Conservation (phyloP, 345 rosid genomes). For the Theobroma cacao region DNA sequence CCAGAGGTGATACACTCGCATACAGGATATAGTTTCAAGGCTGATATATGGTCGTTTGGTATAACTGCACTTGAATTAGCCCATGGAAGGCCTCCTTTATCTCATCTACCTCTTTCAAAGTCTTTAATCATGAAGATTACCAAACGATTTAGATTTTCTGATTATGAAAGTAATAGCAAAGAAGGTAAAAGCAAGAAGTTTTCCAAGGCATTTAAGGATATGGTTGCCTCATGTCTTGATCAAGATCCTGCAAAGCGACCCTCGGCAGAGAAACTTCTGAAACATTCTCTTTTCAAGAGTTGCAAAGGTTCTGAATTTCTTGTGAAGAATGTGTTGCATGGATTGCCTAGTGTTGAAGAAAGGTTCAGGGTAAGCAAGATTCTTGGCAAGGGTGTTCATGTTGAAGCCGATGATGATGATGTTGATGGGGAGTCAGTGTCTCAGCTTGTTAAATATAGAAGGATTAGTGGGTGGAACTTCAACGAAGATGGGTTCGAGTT, state of each 20-base stretch:
- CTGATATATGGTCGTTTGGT: constrained; percentile 88
- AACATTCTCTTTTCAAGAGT: constrained; percentile 70
- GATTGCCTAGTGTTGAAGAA: constrained; percentile 70
- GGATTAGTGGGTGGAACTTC: constrained; percentile 91
- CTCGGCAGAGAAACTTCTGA: constrained; percentile 60
- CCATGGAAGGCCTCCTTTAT: constrained; percentile 77
- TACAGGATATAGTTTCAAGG: constrained; percentile 70
- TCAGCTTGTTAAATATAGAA: constrained; percentile 42
- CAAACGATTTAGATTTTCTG: constrained; percentile 61
- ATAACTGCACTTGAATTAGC: constrained; percentile 85
- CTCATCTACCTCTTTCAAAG: constrained; percentile 71
- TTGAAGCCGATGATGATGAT: constrained; percentile 29
- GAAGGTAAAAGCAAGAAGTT: constrained; percentile 51
- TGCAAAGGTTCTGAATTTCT: constrained; percentile 55
- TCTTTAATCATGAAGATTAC: constrained; percentile 78
- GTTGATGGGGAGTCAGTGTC: constrained; percentile 22
- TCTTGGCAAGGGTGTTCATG: constrained; percentile 7
- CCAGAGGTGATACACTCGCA: constrained; percentile 89
- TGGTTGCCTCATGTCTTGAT: constrained; percentile 75
- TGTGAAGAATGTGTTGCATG: constrained; percentile 49
- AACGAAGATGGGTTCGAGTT: constrained; percentile 65
- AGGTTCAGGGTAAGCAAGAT: constrained; percentile 40
- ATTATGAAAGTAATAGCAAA: constrained; percentile 47
- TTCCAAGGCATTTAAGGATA: constrained; percentile 72
- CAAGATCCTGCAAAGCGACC: constrained; percentile 79